These are phyloP conservation scores for Chalciporus chontae DNA, from an alignment of 768 basidiomycete species.

Conservation along the genomic window DNA sequence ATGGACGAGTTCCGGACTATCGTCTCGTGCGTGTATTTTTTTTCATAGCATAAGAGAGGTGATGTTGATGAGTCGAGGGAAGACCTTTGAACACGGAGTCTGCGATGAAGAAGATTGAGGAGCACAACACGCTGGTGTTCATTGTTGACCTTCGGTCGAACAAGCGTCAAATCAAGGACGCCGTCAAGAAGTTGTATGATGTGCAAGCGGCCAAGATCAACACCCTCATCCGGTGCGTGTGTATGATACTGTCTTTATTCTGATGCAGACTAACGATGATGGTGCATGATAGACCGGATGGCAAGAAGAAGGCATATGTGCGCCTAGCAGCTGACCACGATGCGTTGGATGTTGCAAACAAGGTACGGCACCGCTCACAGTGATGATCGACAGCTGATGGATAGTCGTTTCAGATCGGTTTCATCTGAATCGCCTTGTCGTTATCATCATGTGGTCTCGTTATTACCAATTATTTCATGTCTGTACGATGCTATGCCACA, in stretches of 20 bases:
- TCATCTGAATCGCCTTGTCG: slow-evolving; percentile 59
- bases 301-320: slow-evolving; percentile 99
- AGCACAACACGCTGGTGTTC: slow-evolving; percentile 99
- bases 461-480: slow-evolving; percentile 3
- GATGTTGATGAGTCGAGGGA: slow-evolving; percentile 1
- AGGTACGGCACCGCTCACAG: slow-evolving; percentile 44
- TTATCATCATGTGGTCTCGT: neutral
- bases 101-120: slow-evolving; percentile 99
- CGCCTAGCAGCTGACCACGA: slow-evolving; percentile 94
- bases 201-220: slow-evolving; percentile 95
- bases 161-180: slow-evolving; percentile 99
- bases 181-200: slow-evolving; percentile 98
- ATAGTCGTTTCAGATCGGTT: slow-evolving; percentile 67
- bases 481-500: slow-evolving; percentile 4
- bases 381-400: neutral
- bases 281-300: slow-evolving; percentile 71
- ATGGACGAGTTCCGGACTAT: slow-evolving; percentile 98
- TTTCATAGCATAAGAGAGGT: neutral
- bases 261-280: neutral
- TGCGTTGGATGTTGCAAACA: slow-evolving; percentile 96
- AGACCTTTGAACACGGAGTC: slow-evolving; percentile 92
- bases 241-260: neutral
- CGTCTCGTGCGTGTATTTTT: slow-evolving; percentile 60
- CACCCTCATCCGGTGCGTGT: slow-evolving; percentile 89
- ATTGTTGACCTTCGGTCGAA: slow-evolving; percentile 93